phyloP scores from a whole-genome alignment of 1,284 basidiomycete species.

The Chalciporus sp. region DNA sequence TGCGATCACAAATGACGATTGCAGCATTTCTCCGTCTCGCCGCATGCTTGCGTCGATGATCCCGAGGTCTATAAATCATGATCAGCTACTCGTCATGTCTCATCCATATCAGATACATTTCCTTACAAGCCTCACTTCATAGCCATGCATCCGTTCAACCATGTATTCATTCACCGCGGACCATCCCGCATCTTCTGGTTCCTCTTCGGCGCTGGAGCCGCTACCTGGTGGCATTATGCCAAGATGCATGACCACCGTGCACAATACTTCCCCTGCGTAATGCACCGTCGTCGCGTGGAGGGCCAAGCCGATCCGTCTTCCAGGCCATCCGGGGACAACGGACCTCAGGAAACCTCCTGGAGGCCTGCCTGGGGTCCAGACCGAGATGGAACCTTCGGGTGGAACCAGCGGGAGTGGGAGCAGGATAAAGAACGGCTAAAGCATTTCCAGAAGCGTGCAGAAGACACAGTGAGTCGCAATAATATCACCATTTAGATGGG shows the following conservation, averaged over 20 bases:
- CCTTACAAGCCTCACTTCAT: background rate
- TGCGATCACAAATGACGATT: background rate
- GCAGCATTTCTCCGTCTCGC: slow-evolving; percentile 6
- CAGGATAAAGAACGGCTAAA: slow-evolving; percentile 45
- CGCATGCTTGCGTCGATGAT: slow-evolving; percentile 24
- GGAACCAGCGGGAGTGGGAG: slow-evolving; percentile 40
- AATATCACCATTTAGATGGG: background rate
- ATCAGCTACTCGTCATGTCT: background rate
- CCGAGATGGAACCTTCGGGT: slow-evolving; percentile 23
- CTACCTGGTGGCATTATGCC: slow-evolving; percentile 46
- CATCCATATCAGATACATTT: slow-evolving; percentile 1
- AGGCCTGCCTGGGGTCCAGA: slow-evolving; percentile 6
- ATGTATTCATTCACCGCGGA: slow-evolving; percentile 38
- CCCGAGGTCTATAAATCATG: slow-evolving; percentile 13
- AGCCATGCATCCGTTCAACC: slow-evolving; percentile 40
- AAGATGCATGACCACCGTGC: slow-evolving; percentile 31
- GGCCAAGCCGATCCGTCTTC: slow-evolving; percentile 4
- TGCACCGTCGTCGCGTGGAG: slow-evolving; percentile 17
- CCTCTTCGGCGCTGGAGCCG: slow-evolving; percentile 55
- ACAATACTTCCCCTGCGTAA: slow-evolving; percentile 30
- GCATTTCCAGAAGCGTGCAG: slow-evolving; percentile 52
- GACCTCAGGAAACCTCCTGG: slow-evolving; percentile 9
- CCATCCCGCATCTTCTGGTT: slow-evolving; percentile 70
- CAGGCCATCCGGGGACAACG: background rate
- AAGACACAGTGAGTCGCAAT: slow-evolving; percentile 51